Evolutionary conservation across 176 grass and related monocot species (phyloP), one percentile per base, ranked within the genome.

Genomic region (Zizania latifolia): DNA sequence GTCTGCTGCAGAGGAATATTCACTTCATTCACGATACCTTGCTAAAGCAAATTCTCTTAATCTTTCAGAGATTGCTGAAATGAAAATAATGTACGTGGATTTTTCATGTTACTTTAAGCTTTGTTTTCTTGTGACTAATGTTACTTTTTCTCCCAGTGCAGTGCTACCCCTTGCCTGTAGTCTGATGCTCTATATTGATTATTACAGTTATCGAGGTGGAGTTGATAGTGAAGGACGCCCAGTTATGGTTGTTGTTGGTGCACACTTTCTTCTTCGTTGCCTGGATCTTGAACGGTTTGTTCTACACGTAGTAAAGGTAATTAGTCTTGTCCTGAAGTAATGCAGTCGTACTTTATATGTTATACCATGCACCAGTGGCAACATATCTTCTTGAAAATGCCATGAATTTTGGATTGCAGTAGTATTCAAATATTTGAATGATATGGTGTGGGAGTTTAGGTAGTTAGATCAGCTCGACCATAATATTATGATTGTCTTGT

Each of bases 61-160:
- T 85, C 95, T 99, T 78, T 90, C 95, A 21, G 95, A 99, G 77
- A 94, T 99, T 58, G 87, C 89, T 82, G 95, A 99, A 88, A 99
- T 99, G 91, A 99, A 94, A 80, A 94, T 99, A 80, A 79, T 94
- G 95, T 99, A 94, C 51, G 84, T 81, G 43, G 57, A 35, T 88
- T 40, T 74, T 6, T 8, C 38, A 30, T 45, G n/a, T 31, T 81
- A 45, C 64, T 28, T 58, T 26, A 34, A 58, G 29, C 9, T 65
- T 72, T 75, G 19, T 64, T 39, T 67, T 16, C 55, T 75, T 43
- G 51, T 76, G 31, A 13, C 40, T 78, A 62, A 50, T 63, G 27
- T 32, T 75, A 15, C 53, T 26, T 8, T 54, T 77, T 34, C 3
- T 0, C 4, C 73, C 10, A 40, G 30, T 59, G 10, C 3, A 30